Conservation (phyloP, 1,284 basidiomycete species). For the Pyrrhoderma lamaoense region DNA sequence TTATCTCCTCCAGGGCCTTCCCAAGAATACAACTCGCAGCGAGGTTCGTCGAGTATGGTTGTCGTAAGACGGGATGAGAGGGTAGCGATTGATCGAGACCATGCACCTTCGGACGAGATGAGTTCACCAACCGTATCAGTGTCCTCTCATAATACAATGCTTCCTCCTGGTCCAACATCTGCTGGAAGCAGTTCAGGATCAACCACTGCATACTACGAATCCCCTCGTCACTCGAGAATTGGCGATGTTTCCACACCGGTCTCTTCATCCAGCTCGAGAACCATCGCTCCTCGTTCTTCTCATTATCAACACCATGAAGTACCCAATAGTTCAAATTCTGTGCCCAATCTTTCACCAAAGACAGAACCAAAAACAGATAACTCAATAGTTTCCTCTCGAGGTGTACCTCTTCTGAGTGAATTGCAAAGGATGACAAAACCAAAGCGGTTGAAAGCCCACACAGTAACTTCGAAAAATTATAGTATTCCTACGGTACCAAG, state of each 20-base stretch:
- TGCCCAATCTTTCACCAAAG: neutral
- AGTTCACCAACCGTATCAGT: too few species aligned
- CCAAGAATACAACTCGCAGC: too few species aligned
- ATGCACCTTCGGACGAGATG: too few species aligned
- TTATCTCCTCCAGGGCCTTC: too few species aligned
- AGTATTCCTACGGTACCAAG: conserved; percentile 70
- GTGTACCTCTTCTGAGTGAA: conserved; percentile 31
- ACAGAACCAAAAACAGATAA: neutral
- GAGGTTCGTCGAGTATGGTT: too few species aligned
- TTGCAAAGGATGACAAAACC: conserved; percentile 48
- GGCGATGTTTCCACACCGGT: neutral
- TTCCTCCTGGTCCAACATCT: too few species aligned
- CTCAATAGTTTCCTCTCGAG: neutral
- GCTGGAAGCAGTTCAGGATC: too few species aligned
- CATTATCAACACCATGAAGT: neutral
- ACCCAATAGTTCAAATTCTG: neutral
- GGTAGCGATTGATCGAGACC: too few species aligned
- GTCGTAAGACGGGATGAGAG: too few species aligned
- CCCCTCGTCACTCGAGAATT: too few species aligned
- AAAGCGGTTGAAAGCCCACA: conserved; percentile 71
- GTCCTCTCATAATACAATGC: too few species aligned
- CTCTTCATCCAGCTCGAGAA: neutral
- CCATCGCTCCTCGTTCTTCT: neutral
- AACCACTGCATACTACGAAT: too few species aligned
- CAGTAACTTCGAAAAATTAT: conserved; percentile 63